A percentile compares a stretch with the other conserved stretches of the same genome.
Conservation (phyloP, 108 stramenopile genomes). For the Chaetoceros muelleri region DNA sequence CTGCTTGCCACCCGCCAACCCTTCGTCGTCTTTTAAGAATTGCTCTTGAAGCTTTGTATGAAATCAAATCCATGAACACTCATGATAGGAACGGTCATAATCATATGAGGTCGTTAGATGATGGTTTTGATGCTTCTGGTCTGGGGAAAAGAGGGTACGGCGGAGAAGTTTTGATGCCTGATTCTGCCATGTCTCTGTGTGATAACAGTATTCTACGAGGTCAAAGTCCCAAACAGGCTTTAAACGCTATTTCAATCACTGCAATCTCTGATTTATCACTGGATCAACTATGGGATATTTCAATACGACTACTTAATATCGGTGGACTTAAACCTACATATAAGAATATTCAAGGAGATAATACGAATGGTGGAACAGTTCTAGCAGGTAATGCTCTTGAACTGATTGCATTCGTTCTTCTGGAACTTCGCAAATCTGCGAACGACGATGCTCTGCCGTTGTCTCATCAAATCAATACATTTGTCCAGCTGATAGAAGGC, state of each 20-base stretch:
- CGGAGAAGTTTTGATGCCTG: too few relatives aligned
- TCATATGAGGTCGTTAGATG: neutral
- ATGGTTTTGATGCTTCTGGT: too few relatives aligned
- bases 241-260: neutral
- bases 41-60: conserved; percentile 32
- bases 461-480: neutral
- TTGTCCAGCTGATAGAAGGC: conserved; percentile 12
- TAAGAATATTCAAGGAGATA: conserved; percentile 3
- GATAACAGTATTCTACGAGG: too few relatives aligned
- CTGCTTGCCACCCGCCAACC: conserved; percentile 29
- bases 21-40: conserved; percentile 43
- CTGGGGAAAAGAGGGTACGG: too few relatives aligned
- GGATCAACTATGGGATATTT: neutral
- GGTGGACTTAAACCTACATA: neutral
- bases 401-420: conserved; percentile 23
- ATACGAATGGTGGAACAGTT: conserved; percentile 13
- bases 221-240: too few relatives aligned
- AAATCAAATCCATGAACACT: neutral
- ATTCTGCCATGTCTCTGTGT: too few relatives aligned
- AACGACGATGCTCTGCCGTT: neutral
- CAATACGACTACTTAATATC: neutral
- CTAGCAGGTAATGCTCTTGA: conserved; percentile 27
- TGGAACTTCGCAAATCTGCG: neutral
- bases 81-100: neutral
- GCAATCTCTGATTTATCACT: neutral